phyloP scores from a whole-genome alignment of 768 basidiomycete species.

The Russula dissimulans region DNA sequence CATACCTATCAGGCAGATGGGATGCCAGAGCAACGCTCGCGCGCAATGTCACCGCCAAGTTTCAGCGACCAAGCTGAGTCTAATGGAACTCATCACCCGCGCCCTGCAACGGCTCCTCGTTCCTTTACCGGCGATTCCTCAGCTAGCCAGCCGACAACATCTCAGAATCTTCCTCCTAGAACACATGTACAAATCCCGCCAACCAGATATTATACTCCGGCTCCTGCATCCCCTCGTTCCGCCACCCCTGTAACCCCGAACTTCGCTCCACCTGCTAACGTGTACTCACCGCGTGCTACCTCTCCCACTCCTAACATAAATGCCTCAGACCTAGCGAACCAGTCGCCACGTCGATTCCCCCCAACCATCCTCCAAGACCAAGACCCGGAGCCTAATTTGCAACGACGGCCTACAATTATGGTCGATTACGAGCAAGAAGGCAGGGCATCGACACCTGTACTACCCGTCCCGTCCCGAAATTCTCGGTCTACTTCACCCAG shows the following conservation, averaged over 20 bases:
- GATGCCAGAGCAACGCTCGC: background rate
- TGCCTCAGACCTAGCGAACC: background rate
- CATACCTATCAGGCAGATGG: background rate
- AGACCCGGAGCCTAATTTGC: background rate
- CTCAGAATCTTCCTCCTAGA: background rate
- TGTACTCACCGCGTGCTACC: background rate
- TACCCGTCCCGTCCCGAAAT: slow-evolving; percentile 4
- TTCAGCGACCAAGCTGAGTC: background rate
- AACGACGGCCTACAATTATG: background rate
- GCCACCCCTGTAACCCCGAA: background rate
- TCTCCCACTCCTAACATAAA: background rate
- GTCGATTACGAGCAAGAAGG: background rate
- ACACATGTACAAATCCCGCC: slow-evolving; percentile 7
- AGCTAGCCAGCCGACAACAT: background rate
- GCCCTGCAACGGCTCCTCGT: background rate
- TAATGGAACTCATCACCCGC: background rate
- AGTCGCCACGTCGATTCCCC: slow-evolving; percentile 2
- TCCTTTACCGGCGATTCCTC: background rate
- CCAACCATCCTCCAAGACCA: slow-evolving; percentile 6
- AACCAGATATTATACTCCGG: slow-evolving; percentile 1
- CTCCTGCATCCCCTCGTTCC: background rate
- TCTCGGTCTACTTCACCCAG: background rate
- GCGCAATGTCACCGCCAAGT: background rate
- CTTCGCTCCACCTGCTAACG: background rate
- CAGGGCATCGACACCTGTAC: background rate